Percentiles rank a stretch among this genome's conserved stretches.
Evolutionary conservation across 164 flowering plant genomes (phyloP).

Genomic region (Vitis rupestris): DNA sequence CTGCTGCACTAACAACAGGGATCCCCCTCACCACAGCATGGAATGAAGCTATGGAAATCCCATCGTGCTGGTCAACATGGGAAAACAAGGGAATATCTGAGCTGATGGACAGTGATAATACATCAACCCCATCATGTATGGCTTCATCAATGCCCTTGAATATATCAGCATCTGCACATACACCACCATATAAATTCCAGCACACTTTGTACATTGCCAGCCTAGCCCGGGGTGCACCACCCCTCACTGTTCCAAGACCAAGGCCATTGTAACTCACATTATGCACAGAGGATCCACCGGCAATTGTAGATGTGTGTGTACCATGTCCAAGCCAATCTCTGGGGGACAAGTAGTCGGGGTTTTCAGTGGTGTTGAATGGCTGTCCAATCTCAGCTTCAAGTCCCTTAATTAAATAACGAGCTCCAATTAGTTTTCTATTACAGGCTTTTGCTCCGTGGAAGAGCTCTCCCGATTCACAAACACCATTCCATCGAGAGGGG

Average conservation of each 20-base stretch:
- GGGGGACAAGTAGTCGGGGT: not conserved
- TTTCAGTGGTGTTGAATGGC: not conserved
- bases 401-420: slow-evolving; percentile 9
- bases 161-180: slow-evolving; percentile 12
- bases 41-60: slow-evolving; percentile 24
- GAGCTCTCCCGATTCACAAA: slow-evolving; percentile 1
- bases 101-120: not conserved
- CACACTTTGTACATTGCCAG: slow-evolving; percentile 18
- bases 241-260: slow-evolving; percentile 14
- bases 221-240: slow-evolving; percentile 11
- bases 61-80: not conserved
- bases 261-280: slow-evolving; percentile 1
- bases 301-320: slow-evolving; percentile 12
- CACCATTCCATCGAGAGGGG: slow-evolving; percentile 9
- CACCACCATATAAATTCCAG: not conserved
- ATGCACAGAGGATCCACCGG: slow-evolving; percentile 11
- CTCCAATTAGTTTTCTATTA: slow-evolving; percentile 24
- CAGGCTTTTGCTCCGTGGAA: slow-evolving; percentile 9
- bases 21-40: slow-evolving; percentile 25
- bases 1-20: slow-evolving; percentile 20
- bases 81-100: not conserved
- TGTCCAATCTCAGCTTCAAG: not conserved
- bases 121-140: not conserved
- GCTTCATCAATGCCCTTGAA: slow-evolving; percentile 7
- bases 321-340: slow-evolving; percentile 18